Percentiles rank a stretch among this genome's conserved stretches.
These are phyloP conservation scores for Beta macrorhiza DNA, from an alignment of 179 eudicot species.

Conservation along the genomic window DNA sequence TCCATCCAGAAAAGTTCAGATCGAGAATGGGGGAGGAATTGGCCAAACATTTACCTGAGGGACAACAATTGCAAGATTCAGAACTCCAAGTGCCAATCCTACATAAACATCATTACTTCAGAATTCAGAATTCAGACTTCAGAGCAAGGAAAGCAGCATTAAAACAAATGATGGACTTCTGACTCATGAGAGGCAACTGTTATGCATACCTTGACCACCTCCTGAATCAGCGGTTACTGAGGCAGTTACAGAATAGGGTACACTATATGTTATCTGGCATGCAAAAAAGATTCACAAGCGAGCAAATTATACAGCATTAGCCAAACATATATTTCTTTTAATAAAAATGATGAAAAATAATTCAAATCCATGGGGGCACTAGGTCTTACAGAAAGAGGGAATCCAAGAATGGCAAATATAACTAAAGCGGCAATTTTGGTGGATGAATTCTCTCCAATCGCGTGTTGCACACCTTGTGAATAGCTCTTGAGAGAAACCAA, in stretches of 20 bases:
- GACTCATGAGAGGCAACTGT: background rate
- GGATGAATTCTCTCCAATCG: constrained; percentile 53
- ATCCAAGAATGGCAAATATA: constrained; percentile 77
- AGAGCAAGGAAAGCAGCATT: background rate
- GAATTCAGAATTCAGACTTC: background rate
- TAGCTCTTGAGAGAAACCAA: constrained; percentile 56
- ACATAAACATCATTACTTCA: constrained; percentile 21
- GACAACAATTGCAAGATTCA: constrained; percentile 91
- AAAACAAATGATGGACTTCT: background rate
- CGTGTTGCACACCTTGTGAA: constrained; percentile 54
- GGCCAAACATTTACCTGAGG: constrained; percentile 64
- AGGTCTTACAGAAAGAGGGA: constrained; percentile 84
- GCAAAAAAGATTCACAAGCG: constrained; percentile 3
- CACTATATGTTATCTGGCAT: constrained; percentile 80
- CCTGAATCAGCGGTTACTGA: constrained; percentile 95
- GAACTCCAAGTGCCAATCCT: constrained; percentile 94
- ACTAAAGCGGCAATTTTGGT: constrained; percentile 75
- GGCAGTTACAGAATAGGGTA: constrained; percentile 91
- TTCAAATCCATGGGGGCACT: constrained; percentile 10
- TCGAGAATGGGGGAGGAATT: background rate
- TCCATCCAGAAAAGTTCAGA: background rate
- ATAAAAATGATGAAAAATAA: background rate
- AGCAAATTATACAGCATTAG: background rate
- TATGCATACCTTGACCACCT: constrained; percentile 87
- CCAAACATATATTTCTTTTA: background rate